phyloP scores from a whole-genome alignment of 2,329 filamentous ascomycete genomes.

The Alternaria sp. region DNA sequence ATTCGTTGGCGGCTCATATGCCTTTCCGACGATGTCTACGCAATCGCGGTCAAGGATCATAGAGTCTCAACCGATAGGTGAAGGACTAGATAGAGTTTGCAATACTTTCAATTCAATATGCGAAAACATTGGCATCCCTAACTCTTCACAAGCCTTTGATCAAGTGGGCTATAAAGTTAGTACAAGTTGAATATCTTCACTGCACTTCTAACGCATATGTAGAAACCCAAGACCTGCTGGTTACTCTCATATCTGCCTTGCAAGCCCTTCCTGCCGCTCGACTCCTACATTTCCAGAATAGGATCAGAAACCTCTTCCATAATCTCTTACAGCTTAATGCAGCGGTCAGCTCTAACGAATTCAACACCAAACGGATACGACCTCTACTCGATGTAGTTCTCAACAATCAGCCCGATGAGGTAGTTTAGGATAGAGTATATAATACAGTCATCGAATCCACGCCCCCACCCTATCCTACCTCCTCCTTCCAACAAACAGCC shows the following conservation, averaged over 20 bases:
- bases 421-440: not conserved
- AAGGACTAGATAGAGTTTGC: slow-evolving; percentile 18
- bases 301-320: not conserved
- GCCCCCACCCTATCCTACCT: not conserved
- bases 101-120: slow-evolving; percentile 10
- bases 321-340: not conserved
- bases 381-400: not conserved
- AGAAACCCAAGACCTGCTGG: slow-evolving; percentile 2
- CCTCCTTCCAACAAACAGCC: not conserved
- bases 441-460: not conserved
- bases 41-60: not conserved
- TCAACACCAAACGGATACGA: not conserved
- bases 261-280: slow-evolving; percentile 5
- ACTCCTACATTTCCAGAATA: not conserved
- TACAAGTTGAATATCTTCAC: slow-evolving; percentile 4
- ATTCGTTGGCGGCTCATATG: not conserved
- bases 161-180: slow-evolving; percentile 4
- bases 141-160: not conserved
- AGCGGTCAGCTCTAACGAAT: not conserved
- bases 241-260: slow-evolving; percentile 1
- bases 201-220: slow-evolving; percentile 5
- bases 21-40: not conserved
- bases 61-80: not conserved
- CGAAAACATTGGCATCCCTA: not conserved
- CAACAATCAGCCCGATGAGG: not conserved